Conservation (phyloP, 495 filamentous ascomycete species). For the Daldinia grandis region DNA sequence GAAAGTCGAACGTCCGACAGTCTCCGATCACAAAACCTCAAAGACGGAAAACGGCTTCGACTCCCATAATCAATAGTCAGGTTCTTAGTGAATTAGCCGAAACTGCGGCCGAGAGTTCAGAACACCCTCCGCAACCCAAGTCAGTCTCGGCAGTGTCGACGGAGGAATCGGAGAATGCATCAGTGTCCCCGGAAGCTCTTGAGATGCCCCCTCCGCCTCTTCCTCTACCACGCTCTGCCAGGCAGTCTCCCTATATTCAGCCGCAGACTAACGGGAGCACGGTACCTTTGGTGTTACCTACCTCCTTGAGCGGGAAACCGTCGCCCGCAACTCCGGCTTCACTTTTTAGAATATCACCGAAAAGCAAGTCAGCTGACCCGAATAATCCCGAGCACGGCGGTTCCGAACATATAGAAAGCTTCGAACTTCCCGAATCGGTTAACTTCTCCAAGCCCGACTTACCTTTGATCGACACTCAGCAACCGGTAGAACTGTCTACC, state of each 20-base stretch:
- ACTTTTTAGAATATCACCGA: constrained; percentile 73
- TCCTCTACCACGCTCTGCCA: constrained; percentile 57
- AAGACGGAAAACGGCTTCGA: constrained; percentile 67
- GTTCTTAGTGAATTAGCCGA: constrained; percentile 62
- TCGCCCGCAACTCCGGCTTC: constrained; percentile 83
- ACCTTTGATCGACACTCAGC: constrained; percentile 56
- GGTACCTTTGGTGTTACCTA: constrained; percentile 26
- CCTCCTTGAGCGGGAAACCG: constrained; percentile 46
- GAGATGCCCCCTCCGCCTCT: constrained; percentile 68
- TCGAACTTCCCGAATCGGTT: constrained; percentile 71
- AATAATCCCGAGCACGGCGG: constrained; percentile 50
- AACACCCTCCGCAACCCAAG: constrained; percentile 39
- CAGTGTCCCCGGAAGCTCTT: constrained; percentile 63
- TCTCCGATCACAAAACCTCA: constrained; percentile 88
- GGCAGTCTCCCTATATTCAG: constrained; percentile 59
- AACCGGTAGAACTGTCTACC: constrained; percentile 46
- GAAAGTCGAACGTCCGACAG: constrained; percentile 68
- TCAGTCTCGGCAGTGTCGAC: constrained; percentile 49
- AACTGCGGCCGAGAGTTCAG: constrained; percentile 36
- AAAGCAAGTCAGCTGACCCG: constrained; percentile 45
- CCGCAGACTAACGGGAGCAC: constrained; percentile 47
- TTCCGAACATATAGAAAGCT: constrained; percentile 72
- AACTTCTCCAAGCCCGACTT: constrained; percentile 56
- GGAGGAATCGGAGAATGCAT: constrained; percentile 61
- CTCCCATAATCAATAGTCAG: constrained; percentile 64